Evolutionary conservation across 2,329 filamentous ascomycete species (phyloP).

Genomic region (Colletotrichum sansevieriae): DNA sequence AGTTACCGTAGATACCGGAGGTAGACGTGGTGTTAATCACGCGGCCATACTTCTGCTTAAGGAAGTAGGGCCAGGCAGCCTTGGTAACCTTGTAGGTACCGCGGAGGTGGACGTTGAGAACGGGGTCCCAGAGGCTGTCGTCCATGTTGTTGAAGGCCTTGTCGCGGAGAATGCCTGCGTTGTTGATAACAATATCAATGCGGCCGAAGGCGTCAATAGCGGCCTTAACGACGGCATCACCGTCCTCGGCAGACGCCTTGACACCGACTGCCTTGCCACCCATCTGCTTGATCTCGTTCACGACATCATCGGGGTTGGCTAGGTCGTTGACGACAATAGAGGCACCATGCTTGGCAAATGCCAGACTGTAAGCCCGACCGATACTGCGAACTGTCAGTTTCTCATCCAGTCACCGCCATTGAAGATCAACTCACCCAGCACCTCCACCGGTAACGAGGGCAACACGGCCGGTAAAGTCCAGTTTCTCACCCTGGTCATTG

Average conservation of each 20-base stretch:
- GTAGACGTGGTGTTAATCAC: slow-evolving; percentile 97
- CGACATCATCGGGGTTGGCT: slow-evolving; percentile 89
- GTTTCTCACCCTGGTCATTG: slow-evolving; percentile 78
- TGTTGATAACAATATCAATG: slow-evolving; percentile 96
- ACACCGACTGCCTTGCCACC: slow-evolving; percentile 93
- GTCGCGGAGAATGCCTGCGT: slow-evolving; percentile 96
- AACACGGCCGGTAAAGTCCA: slow-evolving; percentile 87
- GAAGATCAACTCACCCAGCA: slow-evolving; percentile 68
- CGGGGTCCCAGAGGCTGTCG: slow-evolving; percentile 91
- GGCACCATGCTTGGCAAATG: slow-evolving; percentile 87
- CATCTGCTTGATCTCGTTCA: slow-evolving; percentile 89
- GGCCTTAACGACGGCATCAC: slow-evolving; percentile 89
- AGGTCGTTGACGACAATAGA: slow-evolving; percentile 95
- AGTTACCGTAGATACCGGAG: slow-evolving; percentile 98
- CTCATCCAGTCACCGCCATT: background rate
- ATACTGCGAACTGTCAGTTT: slow-evolving; percentile 66
- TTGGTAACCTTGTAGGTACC: slow-evolving; percentile 98
- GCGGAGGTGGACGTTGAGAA: slow-evolving; percentile 91
- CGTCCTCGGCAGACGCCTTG: slow-evolving; percentile 94
- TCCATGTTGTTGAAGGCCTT: slow-evolving; percentile 99
- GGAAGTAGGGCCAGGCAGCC: slow-evolving; percentile 96
- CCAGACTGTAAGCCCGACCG: slow-evolving; percentile 89
- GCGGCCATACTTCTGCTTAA: slow-evolving; percentile 98
- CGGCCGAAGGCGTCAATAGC: slow-evolving; percentile 95
- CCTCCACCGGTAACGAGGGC: slow-evolving; percentile 90